Evolutionary conservation across 345 rosid species (phyloP).

Genomic region (Murraya koenigii): DNA sequence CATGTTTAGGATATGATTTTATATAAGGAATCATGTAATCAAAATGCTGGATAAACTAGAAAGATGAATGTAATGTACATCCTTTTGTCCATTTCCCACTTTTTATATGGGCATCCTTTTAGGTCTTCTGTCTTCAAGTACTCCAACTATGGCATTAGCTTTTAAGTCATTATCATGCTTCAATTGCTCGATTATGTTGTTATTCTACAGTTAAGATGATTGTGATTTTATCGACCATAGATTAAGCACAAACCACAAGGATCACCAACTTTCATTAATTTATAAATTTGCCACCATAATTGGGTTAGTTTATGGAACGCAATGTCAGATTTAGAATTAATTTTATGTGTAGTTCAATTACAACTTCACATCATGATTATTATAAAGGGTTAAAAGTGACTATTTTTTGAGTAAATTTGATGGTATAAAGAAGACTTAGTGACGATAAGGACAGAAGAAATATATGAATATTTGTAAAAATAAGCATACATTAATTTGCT

Average conservation of each 20-base stretch:
- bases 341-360: too few species aligned
- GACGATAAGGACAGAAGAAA: too few species aligned
- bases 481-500: too few species aligned
- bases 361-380: too few species aligned
- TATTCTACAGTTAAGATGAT: background rate
- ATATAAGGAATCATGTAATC: background rate
- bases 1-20: background rate
- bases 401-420: too few species aligned
- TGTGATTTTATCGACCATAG: background rate
- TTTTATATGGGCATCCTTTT: background rate
- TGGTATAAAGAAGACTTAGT: too few species aligned
- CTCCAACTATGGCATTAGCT: background rate
- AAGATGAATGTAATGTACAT: background rate
- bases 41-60: background rate
- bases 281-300: background rate
- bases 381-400: too few species aligned
- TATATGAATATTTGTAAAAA: too few species aligned
- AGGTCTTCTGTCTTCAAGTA: background rate
- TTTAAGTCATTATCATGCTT: background rate
- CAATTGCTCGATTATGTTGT: background rate
- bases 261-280: background rate
- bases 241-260: background rate
- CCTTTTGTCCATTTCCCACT: background rate
- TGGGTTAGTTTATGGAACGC: background rate
- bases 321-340: too few species aligned